phyloP scores from a whole-genome alignment of 2,329 filamentous ascomycete species.

The Thelonectria discophora region DNA sequence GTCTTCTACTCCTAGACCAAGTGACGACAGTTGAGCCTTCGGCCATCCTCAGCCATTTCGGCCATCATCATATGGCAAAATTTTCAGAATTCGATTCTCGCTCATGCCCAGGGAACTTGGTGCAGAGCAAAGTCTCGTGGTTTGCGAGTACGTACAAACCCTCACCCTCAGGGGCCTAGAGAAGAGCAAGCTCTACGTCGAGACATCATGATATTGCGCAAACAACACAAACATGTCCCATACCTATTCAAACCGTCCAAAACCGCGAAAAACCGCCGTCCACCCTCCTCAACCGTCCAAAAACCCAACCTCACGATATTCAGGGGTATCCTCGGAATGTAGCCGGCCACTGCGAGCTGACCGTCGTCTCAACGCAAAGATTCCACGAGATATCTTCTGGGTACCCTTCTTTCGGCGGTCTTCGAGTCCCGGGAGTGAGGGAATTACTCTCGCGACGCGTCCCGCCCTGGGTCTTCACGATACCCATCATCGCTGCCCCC shows the following conservation, averaged over 20 bases:
- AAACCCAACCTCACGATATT: background rate
- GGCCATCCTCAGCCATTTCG: background rate
- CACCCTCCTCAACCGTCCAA: background rate
- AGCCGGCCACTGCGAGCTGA: background rate
- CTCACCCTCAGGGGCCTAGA: background rate
- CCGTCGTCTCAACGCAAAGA: background rate
- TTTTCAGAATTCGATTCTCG: background rate
- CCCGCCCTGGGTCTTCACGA: background rate
- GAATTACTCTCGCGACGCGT: background rate
- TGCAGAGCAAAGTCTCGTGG: background rate
- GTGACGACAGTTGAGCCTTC: background rate
- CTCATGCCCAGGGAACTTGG: background rate
- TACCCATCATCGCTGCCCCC: background rate
- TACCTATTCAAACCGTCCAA: background rate
- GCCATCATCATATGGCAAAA: background rate
- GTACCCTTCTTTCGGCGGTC: background rate
- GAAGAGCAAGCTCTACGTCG: background rate
- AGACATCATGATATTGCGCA: background rate
- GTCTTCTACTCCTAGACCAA: too few species aligned
- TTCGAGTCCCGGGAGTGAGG: background rate
- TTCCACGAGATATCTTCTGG: background rate
- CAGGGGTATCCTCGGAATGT: slow-evolving; percentile 3
- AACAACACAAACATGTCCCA: background rate
- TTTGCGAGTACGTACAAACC: background rate
- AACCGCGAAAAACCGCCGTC: background rate